A percentile compares a stretch with the other conserved stretches of the same genome.
Evolutionary conservation across 345 rosid genomes (phyloP).

Genomic region (Capsella bursapastoris): DNA sequence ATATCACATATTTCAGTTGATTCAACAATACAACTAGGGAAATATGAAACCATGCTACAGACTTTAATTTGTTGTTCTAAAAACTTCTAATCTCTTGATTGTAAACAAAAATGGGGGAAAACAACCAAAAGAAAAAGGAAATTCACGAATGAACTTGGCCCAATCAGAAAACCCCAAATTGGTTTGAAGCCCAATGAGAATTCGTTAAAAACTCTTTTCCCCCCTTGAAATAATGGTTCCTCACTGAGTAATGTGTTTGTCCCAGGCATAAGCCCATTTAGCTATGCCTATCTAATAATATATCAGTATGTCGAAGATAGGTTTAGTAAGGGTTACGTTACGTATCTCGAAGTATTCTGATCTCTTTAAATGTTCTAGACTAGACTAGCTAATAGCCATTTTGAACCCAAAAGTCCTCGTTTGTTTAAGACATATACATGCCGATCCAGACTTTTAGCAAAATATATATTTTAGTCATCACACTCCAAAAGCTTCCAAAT

Average conservation of each 20-base stretch:
- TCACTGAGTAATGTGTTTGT: too few species aligned
- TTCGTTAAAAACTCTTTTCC: background rate
- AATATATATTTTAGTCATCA: background rate
- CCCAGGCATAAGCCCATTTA: too few species aligned
- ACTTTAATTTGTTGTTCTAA: too few species aligned
- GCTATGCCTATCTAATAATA: too few species aligned
- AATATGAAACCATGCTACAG: too few species aligned
- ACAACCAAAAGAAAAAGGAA: too few species aligned
- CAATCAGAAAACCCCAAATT: background rate
- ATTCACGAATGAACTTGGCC: background rate
- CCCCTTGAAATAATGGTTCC: background rate
- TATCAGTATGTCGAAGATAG: background rate
- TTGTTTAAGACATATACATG: background rate
- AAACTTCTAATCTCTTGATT: too few species aligned
- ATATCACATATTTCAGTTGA: too few species aligned
- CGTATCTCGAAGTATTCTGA: background rate
- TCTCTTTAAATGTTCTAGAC: background rate
- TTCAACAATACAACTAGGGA: too few species aligned
- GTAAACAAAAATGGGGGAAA: too few species aligned
- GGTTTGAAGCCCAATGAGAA: background rate
- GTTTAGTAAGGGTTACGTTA: background rate
- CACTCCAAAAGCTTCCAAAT: constrained; percentile 13
- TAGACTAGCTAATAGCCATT: background rate
- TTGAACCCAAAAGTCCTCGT: background rate
- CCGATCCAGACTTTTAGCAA: background rate